Base-by-base conservation (phyloP, 352 stramenopile genomes). In the Phytophthora pseudosyringae region DNA sequence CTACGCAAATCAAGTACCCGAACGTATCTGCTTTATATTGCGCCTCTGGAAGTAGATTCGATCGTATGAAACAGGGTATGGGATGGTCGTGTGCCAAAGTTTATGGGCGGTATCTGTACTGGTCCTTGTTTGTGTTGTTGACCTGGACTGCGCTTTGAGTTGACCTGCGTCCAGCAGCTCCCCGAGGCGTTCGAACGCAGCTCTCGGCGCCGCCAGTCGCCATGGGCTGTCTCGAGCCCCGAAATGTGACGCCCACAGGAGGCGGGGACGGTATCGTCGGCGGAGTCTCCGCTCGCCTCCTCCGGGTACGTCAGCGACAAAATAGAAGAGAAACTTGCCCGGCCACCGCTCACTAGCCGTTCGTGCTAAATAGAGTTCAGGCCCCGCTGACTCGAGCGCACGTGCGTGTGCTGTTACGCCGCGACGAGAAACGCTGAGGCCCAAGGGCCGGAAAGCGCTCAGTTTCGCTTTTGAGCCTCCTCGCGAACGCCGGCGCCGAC, bases 401-500 rank as follows among this genome's bases (percentile, higher is more conserved):
- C 26, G 59, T 52, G 31, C 31, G 25, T 31, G 50, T 28, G 32
- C 64, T 69, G 63, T 76, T 69, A 73, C 62, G 36, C 36, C 21
- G 35, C 57, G 39, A 69, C 46, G 36, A 61, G 61, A 72, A 68
- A 70, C 64, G 51, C 39, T 46, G 35, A 21, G 13, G 21, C 26
- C 21, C 26, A 6, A 21, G 33, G 12, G 21, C 21, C 51, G 38
- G n/a, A 48, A 50, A 33, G 46, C 46, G 36, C 51, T 71, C 65
- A 77, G 59, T 74, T 72, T 72, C 53, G 60, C 50, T 52, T 75
- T 72, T 38, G 65, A 66, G 40, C 11, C 47, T 43, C 6, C 6
- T 21, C 21, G 48, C 31, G 50, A 39, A 69, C 46, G 36, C 51
- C 39, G 15, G 43, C 7, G 21, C 25, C 16, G 18, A 33, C 13